Base-by-base conservation (phyloP, 163 green algal genomes). In the Botryococcus braunii region DNA sequence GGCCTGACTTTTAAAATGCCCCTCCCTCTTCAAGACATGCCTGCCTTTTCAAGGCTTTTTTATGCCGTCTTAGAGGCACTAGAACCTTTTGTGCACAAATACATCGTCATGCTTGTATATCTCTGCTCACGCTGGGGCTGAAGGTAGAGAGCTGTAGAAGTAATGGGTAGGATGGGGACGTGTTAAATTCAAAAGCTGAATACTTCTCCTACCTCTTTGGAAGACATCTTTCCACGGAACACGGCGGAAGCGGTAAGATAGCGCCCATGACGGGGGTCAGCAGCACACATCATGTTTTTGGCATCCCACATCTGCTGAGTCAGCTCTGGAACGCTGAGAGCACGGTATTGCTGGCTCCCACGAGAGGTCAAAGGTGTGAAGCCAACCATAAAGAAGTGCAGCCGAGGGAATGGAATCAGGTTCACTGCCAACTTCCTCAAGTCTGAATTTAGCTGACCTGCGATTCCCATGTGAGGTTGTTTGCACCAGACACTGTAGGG, bases 251-350 rank as follows among this genome's bases (percentile, higher is more conserved):
- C 89, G 48, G 92, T 98, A 37, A 97, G 85, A 86, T 97, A 96
- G 47, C 90, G 85, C 25, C 90, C 88, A 70, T 96, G 90, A 59
- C 90, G 78, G 34, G 90, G 90, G 77, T 96, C 90, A 38, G 88
- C 87, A 5, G 86, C 88, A 77, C 88, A 95, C 88, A 95, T 95
- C 88, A 95, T 95, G 84, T 95, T 95, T 86, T 97, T 97, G 79
- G 89, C 91, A 73, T 97, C 92, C 91, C 91, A 97, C 91, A 97
- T 97, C 81, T 97, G 88, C 86, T 96, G 90, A 32, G 90, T 95
- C 27, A 96, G 86, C 89, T 96, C 90, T 31, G 90, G 90, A 1
- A 96, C 90, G 59, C 46, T 47, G 38, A 96, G 79, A 46, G 86
- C 79, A 29, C 90, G 79, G 84, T 96, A 96, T 77, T 94, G 85